phyloP scores from a whole-genome alignment of 768 basidiomycete genomes.

The Heimioporus sp. region DNA sequence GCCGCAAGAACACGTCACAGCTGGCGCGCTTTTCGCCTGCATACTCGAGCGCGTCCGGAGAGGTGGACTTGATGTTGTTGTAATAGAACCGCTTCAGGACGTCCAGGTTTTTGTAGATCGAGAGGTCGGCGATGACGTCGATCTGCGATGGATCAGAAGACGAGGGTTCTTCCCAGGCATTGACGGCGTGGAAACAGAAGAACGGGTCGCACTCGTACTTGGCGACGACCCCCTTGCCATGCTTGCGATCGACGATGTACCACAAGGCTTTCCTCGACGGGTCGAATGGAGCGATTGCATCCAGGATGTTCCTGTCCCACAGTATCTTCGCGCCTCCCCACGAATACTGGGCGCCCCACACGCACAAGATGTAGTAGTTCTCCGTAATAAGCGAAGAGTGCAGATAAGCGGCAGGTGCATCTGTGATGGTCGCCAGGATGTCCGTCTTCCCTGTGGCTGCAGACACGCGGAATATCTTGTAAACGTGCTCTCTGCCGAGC shows the following conservation, averaged over 20 bases:
- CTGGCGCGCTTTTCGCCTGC: constrained; percentile 17
- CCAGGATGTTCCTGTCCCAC: constrained; percentile 32
- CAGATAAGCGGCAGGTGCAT: constrained; percentile 39
- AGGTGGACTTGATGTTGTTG: constrained; percentile 26
- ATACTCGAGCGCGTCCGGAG: constrained; percentile 24
- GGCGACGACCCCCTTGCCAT: constrained; percentile 35
- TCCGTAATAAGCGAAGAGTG: constrained; percentile 38
- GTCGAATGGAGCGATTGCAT: constrained; percentile 33
- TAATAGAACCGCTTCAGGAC: constrained; percentile 33
- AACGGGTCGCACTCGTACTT: constrained; percentile 37
- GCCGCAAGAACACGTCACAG: constrained; percentile 24
- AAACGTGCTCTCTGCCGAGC: constrained; percentile 26
- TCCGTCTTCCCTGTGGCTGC: constrained; percentile 30
- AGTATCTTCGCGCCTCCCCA: constrained; percentile 30
- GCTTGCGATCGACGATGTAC: constrained; percentile 38
- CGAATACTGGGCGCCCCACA: constrained; percentile 32
- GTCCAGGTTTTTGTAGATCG: constrained; percentile 32
- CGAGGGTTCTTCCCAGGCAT: constrained; percentile 36
- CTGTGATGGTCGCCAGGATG: constrained; percentile 35
- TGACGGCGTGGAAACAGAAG: constrained; percentile 40
- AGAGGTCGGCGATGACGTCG: constrained; percentile 36
- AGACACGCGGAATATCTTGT: constrained; percentile 36
- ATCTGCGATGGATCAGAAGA: constrained; percentile 22
- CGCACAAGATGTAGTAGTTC: constrained; percentile 35
- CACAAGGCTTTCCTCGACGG: constrained; percentile 29